Base-by-base conservation (phyloP, 2,329 filamentous ascomycete species). In the Trichoderma sp. region DNA sequence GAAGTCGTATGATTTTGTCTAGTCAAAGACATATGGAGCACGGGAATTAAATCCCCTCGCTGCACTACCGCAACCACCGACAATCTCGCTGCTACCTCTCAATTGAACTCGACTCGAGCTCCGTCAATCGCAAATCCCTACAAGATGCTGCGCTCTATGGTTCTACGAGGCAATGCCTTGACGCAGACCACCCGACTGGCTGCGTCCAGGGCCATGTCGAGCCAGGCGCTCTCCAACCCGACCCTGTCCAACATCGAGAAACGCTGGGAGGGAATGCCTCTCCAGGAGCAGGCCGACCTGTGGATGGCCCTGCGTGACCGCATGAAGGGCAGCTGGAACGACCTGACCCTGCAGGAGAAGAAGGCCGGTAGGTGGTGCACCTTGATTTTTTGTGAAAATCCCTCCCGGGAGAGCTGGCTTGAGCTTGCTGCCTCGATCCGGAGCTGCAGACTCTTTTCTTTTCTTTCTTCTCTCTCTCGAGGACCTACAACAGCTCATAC, bases 271-370 rank as follows among this genome's bases (percentile, higher is more conserved):
- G 90, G 87, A 75, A 95, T 98, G 93, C 95, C 95, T 73, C 94
- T 96, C 76, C 94, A 97, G 88, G 96, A 99, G 90, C 96, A 99
- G 90, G 96, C 96, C 77, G 96, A 99, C 82, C 88, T 99, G 79
- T 99, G 96, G 96, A 99, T 99, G 96, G 88, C 92, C 78, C 88
- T 99, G 84, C 91, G 96, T 84, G 96, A 99, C 86, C 92, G 96
- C 81, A 99, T 99, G 96, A 98, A 97, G 93, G 91, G 89, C 79
- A 94, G 94, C 87, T 99, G 96, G 96, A 90, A 92, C 81, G 94
- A 98, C 81, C 87, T 99, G 86, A 98, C 96, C 67, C 78, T 97
- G 80, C 92, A 96, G 85, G 96, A 99, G 90, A 97, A 99, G 93
- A 98, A 97, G 88, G 96, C 96, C 79, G 95, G 96, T 98, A 91